Base-by-base conservation (phyloP, 768 basidiomycete genomes). In the Rhizopogon vinicolor region DNA sequence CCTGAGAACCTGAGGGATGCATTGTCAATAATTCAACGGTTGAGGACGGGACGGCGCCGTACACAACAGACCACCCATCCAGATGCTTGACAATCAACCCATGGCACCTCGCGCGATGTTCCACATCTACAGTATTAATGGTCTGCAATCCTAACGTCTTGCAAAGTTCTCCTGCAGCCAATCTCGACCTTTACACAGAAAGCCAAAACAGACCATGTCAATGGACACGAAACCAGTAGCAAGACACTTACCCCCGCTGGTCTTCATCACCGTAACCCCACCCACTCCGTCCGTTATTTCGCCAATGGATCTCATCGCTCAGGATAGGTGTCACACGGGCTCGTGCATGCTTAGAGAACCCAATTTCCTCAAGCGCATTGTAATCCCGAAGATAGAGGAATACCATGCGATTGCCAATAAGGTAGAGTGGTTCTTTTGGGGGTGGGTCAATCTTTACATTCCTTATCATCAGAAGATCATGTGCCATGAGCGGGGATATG, bases 1-100 rank as follows among this genome's bases (percentile, higher is more conserved):
- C 87, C 95, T 3, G 96, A 98, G 65, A 90, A 98, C 19, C 94
- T 96, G 59, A 37, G 40, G n/a, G 16, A 41, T 31, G 43, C 3
- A 13, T 14, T 40, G 16, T 58, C 5, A 31, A 28, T 58, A 49
- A 58, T 7, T 7, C 28, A 7, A 28, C 7, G 12, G 9, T 52
- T 37, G 33, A 41, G 13, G 5, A 45, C 35, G 39, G 16, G 22
- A 16, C 7, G 31, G 2, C n/a, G 3, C 19, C 81, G 49, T 62
- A 74, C 71, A 71, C 72, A 31, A 74, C 66, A 58, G 75, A 77
- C 75, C 72, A 77, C 3, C 72, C 90, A 48, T 88, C 84, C 18
- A 61, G 52, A 65, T 91, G 87, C 44, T 78, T 77, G 44, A 96
- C 69, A 39, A 87, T 80, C 9, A 80, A 69, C 2, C 93, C 94